These are phyloP conservation scores for Boletus rufocinnamomeus DNA, from an alignment of 768 basidiomycete genomes.

Conservation along the genomic window DNA sequence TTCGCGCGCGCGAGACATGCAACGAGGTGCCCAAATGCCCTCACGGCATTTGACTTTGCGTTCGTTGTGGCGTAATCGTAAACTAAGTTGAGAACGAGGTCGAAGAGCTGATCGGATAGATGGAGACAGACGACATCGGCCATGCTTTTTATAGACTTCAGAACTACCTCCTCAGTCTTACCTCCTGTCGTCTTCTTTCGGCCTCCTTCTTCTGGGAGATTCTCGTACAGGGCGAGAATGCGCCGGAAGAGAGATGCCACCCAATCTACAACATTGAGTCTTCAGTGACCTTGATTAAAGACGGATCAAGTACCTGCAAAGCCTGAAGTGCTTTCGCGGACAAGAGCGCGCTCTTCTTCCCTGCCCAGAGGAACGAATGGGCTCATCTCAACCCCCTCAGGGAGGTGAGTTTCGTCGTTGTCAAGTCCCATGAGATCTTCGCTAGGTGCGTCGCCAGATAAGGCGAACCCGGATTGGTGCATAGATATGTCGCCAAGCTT, in stretches of 20 bases:
- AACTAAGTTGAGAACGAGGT: constrained; percentile 81
- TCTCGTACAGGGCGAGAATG: constrained; percentile 82
- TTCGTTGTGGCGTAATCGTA: constrained; percentile 88
- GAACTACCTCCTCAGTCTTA: constrained; percentile 72
- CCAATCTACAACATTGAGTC: constrained; percentile 58
- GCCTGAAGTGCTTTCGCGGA: constrained; percentile 73
- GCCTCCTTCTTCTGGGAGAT: constrained; percentile 94
- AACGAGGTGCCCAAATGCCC: constrained; percentile 86
- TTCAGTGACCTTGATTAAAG: neutral
- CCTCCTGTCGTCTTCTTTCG: constrained; percentile 82
- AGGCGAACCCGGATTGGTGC: constrained; percentile 54
- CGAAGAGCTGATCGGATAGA: constrained; percentile 63
- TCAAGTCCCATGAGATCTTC: constrained; percentile 59
- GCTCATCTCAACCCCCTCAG: constrained; percentile 47
- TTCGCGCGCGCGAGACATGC: constrained; percentile 79
- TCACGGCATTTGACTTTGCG: constrained; percentile 87
- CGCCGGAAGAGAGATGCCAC: constrained; percentile 75
- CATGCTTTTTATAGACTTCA: constrained; percentile 79
- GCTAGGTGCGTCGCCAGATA: constrained; percentile 53
- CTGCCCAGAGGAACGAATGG: constrained; percentile 44
- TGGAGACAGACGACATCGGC: constrained; percentile 82
- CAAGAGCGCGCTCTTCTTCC: constrained; percentile 71
- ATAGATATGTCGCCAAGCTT: constrained; percentile 77
- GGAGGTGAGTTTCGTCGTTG: constrained; percentile 45
- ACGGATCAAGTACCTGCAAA: constrained; percentile 61